Evolutionary conservation across 257 asterid species (phyloP), one percentile per base, ranked within the genome.

Genomic region (Solanum ossicruentum): DNA sequence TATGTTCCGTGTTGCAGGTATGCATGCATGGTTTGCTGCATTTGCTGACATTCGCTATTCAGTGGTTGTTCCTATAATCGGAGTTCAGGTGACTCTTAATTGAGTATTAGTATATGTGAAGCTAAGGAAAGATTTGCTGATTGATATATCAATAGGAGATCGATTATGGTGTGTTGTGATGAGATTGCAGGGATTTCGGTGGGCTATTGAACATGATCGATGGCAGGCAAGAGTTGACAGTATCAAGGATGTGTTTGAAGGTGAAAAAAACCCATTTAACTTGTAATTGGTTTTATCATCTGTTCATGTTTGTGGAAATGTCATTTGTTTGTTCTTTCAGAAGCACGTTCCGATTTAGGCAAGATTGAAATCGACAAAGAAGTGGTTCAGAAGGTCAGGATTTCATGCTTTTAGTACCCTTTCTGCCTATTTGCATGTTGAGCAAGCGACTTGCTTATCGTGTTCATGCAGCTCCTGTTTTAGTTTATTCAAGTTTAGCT

Each of bases 11-110:
- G 79, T 55, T 85, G 85, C 90, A 95, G 98, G 99, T 86, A 96
- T 96, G 97, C 98, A 96, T 86, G 98, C 99, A 55, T 95, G 98
- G 99, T 91, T 95, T 91, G 98, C 91, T 83, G 98, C 96, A 15
- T 92, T 94, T 84, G 95, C 84, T 80, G 97, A 96, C 82, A 87
- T 94, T 85, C 97, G 97, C 80, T 96, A 92, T 89, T 75, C 98
- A 49, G 98, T 95, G 87, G 98, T 85, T 88, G 98, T 86, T 79
- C 98, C 99, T 71, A 89, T 93, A 85, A 95, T 96, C 65, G 98
- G 99, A 36, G 93, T 96, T 88, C 99, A 96, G 96, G 99, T 93
- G 45, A 84, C 87, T 86, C 45, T 73, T 70, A 70, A 54, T 70
- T 73, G 60, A 73, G 32, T 45, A 73, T 73, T 73, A 47, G 81